Evolutionary conservation across 805 yeast species (phyloP), one percentile per base, ranked within the genome.

Genomic region (Wickerhamomyces strasburgensis): DNA sequence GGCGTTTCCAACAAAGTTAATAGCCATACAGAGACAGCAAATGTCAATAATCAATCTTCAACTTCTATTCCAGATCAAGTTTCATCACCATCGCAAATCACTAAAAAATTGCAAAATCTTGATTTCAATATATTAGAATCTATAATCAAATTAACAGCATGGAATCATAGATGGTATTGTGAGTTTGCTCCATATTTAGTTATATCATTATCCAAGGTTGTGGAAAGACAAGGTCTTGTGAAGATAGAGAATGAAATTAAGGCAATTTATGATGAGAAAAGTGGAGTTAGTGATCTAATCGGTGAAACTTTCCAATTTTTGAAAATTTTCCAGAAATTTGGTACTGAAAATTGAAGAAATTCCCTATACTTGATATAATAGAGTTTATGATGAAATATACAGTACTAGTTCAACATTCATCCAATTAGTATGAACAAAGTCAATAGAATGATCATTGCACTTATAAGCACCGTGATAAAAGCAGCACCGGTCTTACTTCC

Each of bases 161-260:
- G 98, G 97, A 84, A 87, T 56, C 97, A 89, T 60, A 76, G 98
- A 55, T 93, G 98, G 98, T 94, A 90, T 63, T 75, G 80, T 46
- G 96, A 90, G 47, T 90, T 88, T 55, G 80, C 94, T 7, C 84
- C 94, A 15, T 66, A 67, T 33, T 65, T 87, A 33, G 55, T 79
- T n/a, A 56, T 63, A n/a, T 64, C 78, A 0, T 61, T 88, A 41
- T 64, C 74, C 15, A 73, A 70, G 37, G 65, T 87, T 38, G 78
- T 86, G 17, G 76, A 75, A 28, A 81, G 80, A 51, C 87, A 84
- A 49, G 96, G 97, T 0, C 60, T 82, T 30, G 75, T 83, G 21
- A 88, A 85, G 60, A 75, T 87, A 28, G 79, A 78, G 44, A 81
- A 80, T 45, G 80, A 81, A 51, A 74, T 84, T 11, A 73, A 74